Evolutionary conservation across 2,329 filamentous ascomycete species (phyloP), one percentile per base, ranked within the genome.

Genomic region (Cryphonectria naterciae): DNA sequence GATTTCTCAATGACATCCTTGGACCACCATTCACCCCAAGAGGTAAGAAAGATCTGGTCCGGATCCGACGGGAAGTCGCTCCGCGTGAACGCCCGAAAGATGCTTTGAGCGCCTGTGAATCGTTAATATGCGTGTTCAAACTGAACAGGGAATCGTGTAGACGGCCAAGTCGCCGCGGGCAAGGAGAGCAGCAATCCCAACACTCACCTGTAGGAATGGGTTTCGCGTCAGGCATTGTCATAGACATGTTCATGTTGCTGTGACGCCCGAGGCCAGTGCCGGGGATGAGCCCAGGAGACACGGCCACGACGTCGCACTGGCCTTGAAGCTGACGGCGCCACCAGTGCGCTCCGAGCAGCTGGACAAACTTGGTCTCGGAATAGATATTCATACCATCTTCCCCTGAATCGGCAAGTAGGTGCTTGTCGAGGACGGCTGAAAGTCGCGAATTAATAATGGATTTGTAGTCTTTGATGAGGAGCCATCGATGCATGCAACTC

Each of bases 11-110:
- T 83, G 2, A 83, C 79, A 4, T 82, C 79, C 75, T 82, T 85
- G 19, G 79, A 75, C 85, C 85, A 88, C 85, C 85, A 88, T 78
- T 88, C 85, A 1, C 86, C 86, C 85, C 85, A 87, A 74, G 85
- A 87, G 0, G 85, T 87, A 62, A 88, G 74, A 76, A 88, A 87
- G 68, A 88, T 85, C 66, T 82, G 81, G 25, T 87, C 83, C 0
- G 82, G 83, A 49, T 88, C 85, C 37, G 83, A 80, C 1, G 86
- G 86, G 56, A 87, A 79, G 73, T 87, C 85, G 25, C 80, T 78
- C 2, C 80, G 76, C 0, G 79, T 81, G 37, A 87, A 80, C 0
- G 85, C 85, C 0, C 77, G 76, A 22, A 85, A 77, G 1, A 87
- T 79, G 70, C 79, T 87, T 25, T 77, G 74, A 0, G 83, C 85